phyloP scores from a whole-genome alignment of 2,329 filamentous ascomycete species.

The Arthroderma sp. region DNA sequence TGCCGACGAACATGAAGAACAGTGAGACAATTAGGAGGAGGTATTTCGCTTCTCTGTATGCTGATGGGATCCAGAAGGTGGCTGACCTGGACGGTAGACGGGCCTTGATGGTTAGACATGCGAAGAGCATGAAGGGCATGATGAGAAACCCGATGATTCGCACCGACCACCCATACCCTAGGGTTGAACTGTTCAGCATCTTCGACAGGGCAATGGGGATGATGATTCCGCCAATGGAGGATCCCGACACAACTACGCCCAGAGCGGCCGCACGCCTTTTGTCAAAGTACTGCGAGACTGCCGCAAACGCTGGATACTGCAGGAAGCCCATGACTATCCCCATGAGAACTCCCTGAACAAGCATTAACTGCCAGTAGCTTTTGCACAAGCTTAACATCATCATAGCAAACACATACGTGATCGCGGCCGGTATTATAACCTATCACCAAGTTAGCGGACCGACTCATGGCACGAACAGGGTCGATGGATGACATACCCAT shows the following conservation, averaged over 20 bases:
- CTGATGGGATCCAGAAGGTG: conserved; percentile 15
- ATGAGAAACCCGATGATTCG: conserved; percentile 43
- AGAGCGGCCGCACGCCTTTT: conserved; percentile 38
- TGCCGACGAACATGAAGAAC: conserved; percentile 20
- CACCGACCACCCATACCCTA: conserved; percentile 44
- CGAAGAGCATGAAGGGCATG: conserved; percentile 33
- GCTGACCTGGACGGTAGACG: conserved; percentile 15
- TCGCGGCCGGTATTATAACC: conserved; percentile 10
- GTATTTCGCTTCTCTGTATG: conserved; percentile 19
- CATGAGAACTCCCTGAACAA: conserved; percentile 26
- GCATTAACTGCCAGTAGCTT: conserved; percentile 43
- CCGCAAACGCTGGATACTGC: conserved; percentile 37
- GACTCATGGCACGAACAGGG: not conserved
- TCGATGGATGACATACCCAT: conserved; percentile 21
- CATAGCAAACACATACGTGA: conserved; percentile 14
- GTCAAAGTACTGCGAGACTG: conserved; percentile 39
- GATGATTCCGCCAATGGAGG: conserved; percentile 42
- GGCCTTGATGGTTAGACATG: conserved; percentile 20
- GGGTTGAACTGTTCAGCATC: conserved; percentile 20
- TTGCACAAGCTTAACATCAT: conserved; percentile 34
- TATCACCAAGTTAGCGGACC: conserved; percentile 16
- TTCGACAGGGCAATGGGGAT: conserved; percentile 40
- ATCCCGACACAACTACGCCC: conserved; percentile 38
- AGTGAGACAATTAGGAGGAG: conserved; percentile 15
- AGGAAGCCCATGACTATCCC: conserved; percentile 32